A percentile compares a stretch with the other conserved stretches of the same genome.
Conservation (phyloP, 257 asterid species). For the Penstemon newberryi region DNA sequence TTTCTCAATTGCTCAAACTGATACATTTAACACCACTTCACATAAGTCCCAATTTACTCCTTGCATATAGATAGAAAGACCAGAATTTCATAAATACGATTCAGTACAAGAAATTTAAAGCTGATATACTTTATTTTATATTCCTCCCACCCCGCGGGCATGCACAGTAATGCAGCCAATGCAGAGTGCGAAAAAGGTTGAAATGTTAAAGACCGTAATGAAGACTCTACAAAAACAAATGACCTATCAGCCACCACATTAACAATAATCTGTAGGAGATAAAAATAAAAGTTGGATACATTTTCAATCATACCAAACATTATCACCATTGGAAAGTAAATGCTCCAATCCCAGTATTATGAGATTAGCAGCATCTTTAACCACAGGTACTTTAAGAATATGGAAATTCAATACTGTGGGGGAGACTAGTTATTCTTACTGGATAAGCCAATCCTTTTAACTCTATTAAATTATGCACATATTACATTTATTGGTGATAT, state of each 20-base stretch:
- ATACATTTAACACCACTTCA: neutral
- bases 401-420: neutral
- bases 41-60: neutral
- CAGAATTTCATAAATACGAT: neutral
- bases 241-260: neutral
- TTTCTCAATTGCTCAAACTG: conserved; percentile 8
- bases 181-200: neutral
- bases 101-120: conserved; percentile 7
- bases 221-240: neutral
- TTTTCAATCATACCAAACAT: conserved; percentile 5
- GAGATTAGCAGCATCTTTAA: conserved; percentile 3
- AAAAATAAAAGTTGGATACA: neutral
- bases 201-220: neutral
- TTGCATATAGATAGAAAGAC: neutral
- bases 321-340: neutral
- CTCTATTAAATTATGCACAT: neutral
- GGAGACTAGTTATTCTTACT: no score
- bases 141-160: conserved; percentile 4
- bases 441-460: no score
- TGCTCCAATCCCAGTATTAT: neutral
- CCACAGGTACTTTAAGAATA: neutral
- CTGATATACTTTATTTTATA: neutral
- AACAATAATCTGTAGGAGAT: neutral
- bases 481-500: conserved; percentile 3
- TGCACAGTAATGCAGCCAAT: neutral